Base-by-base conservation (phyloP, 148 eudicot species). In the Salicornia ramosissima region DNA sequence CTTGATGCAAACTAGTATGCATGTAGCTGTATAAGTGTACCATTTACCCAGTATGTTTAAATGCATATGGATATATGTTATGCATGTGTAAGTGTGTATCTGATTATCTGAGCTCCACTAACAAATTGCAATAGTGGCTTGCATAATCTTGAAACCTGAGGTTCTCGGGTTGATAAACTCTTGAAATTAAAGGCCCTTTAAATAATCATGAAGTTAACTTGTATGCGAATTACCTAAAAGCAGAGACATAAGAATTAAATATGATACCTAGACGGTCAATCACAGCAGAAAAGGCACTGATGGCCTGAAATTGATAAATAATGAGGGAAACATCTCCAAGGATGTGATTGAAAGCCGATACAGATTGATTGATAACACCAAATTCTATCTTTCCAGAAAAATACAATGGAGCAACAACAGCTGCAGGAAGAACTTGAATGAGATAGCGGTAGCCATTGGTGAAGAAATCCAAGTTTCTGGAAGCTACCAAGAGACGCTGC, bases 331-430 rank as follows among this genome's bases (percentile, higher is more conserved):
- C 83, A 83, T 93, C 98, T 76, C 98, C 98, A 81, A 93, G 96
- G 65, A 92, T 92, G 82, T 93, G 98, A 75, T 90, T 93, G 66
- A 93, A 93, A 42, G 98, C 98, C 57, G 98, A 93, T 33, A 88
- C 92, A 43, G 97, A 93, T 69, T 93, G 98, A 74, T 90, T 93
- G 69, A 93, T 93, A 70, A 93, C 98, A 19, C 98, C 98, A 81
- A 93, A 93, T 75, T 93, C 98, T 72, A 93, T 90, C 84, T 93
- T 93, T 65, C 98, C 98, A 36, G 98, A 84, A 79, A 93, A 93
- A 70, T 81, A 93, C 98, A 93, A 84, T 61, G 98, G 98, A 33
- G 98, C 98, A 80, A 93, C 88, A 72, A 93, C 96, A 53, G 98
- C 98, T 71, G 88, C 98, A 57, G 98, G 98, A 79, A 93, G 98